Evolutionary conservation across 768 basidiomycete genomes (phyloP), one percentile per base, ranked within the genome.

Genomic region (Amanita thiersii): DNA sequence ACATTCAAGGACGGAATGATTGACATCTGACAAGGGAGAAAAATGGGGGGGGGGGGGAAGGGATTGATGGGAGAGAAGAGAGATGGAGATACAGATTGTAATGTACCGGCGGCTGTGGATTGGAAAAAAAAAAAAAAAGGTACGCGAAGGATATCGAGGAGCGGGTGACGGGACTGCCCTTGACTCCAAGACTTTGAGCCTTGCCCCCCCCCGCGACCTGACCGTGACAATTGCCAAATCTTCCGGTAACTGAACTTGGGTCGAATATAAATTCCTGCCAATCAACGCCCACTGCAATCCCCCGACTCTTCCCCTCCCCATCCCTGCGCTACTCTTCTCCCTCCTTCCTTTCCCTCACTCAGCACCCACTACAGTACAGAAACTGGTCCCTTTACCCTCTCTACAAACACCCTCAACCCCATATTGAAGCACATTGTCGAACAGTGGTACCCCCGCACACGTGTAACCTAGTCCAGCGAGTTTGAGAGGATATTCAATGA

Each of bases 211-310:
- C 45, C 40, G 49, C 48, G 49, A 54, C 54, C 51, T 51, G 50
- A 54, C 50, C 47, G 47, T 49, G 47, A 41, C 42, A 48, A 46
- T 39, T 44, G 47, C 39, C 46, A 52, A 47, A 53, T 52, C 48
- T 51, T 52, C 50, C 55, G 55, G 50, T 46, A 40, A 50, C 48
- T 49, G 49, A 48, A 49, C 47, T 48, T 46, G 45, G 50, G 41
- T 46, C 51, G 43, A 48, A 48, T 53, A 56, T 56, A 56, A 56
- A 55, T 45, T 46, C 44, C 41, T 45, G 49, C 48, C 52, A 52
- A 51, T 51, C 47, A 49, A 52, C n/a, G n/a, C n/a, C n/a, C n/a
- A n/a, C n/a, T n/a, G n/a, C 46, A 52, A 50, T 48, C 45, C 40
- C 43, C 40, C 47, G 51, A 39, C 47, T 48, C 47, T 28, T 47